A percentile compares a stretch with the other conserved stretches of the same genome.
Evolutionary conservation across 345 rosid species (phyloP).

Genomic region (Physaria fendleri): DNA sequence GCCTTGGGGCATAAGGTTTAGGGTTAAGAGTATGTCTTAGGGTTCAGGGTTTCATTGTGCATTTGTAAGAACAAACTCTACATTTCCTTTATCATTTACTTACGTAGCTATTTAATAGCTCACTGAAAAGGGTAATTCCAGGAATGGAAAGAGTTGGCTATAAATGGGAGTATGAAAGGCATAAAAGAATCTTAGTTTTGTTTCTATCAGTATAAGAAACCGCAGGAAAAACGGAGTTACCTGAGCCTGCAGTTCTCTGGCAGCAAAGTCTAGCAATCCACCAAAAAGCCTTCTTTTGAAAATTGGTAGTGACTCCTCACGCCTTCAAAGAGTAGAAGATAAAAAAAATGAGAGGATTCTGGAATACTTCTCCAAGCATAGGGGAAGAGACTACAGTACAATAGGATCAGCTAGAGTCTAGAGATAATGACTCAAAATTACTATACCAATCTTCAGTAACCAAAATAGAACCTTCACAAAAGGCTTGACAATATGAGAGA

Average conservation of each 20-base stretch:
- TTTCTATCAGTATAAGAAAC: background rate
- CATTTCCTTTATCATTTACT: background rate
- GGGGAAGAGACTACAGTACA: constrained; percentile 8
- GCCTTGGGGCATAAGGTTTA: too few species aligned
- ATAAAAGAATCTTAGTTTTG: background rate
- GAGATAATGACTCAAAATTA: constrained; percentile 15
- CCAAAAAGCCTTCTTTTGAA: constrained; percentile 95
- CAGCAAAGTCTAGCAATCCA: constrained; percentile 91
- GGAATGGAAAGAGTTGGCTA: background rate
- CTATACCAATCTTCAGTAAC: constrained; percentile 4
- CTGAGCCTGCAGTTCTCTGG: constrained; percentile 97
- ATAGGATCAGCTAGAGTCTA: constrained; percentile 15
- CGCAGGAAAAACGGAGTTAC: constrained; percentile 30
- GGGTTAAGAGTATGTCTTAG: too few species aligned
- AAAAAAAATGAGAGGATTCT: background rate
- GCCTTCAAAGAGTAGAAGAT: constrained; percentile 47
- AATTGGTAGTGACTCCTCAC: constrained; percentile 92
- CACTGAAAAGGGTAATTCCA: background rate
- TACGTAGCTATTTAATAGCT: background rate
- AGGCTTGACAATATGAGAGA: constrained; percentile 5
- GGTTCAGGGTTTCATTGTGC: too few species aligned
- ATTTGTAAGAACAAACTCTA: background rate
- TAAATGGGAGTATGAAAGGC: constrained; percentile 8
- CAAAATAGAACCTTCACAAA: constrained; percentile 4
- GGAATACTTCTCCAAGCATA: constrained; percentile 1